Conservation (phyloP, 2,329 filamentous ascomycete genomes). For the Monosporascus sp. region DNA sequence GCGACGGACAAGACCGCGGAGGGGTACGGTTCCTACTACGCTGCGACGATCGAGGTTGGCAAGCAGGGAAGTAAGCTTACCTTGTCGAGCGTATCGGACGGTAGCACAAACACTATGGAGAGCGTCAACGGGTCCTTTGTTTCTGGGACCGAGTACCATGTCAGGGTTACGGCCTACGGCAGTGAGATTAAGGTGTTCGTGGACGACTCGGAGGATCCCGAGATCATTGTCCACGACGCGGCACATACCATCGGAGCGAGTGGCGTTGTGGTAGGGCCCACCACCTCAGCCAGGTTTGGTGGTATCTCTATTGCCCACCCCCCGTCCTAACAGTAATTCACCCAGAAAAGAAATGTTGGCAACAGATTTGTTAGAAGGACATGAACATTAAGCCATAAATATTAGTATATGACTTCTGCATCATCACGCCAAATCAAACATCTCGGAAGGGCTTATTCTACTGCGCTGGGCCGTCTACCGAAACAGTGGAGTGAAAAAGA, state of each 20-base stretch:
- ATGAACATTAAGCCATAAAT: not conserved
- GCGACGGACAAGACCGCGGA: constrained; percentile 15
- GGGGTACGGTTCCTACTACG: constrained; percentile 26
- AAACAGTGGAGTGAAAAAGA: too few species aligned
- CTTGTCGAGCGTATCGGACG: constrained; percentile 8
- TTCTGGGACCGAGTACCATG: constrained; percentile 10
- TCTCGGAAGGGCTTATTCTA: too few species aligned
- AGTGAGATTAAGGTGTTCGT: constrained; percentile 24
- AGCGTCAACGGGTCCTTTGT: not conserved
- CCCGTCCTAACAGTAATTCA: not conserved
- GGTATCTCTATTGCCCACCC: constrained; percentile 23
- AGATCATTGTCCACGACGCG: constrained; percentile 15
- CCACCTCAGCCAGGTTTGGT: constrained; percentile 17
- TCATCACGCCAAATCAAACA: too few species aligned
- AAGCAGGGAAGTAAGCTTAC: constrained; percentile 11
- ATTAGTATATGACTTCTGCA: too few species aligned
- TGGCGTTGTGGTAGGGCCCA: constrained; percentile 19
- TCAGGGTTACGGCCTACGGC: constrained; percentile 21
- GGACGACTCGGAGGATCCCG: constrained; percentile 15
- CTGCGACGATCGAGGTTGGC: constrained; percentile 20
- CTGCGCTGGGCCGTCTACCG: too few species aligned
- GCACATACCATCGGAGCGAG: constrained; percentile 18
- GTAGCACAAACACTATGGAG: constrained; percentile 1
- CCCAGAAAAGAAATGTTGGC: not conserved
- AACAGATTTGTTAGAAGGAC: not conserved